These are phyloP conservation scores for Aspergillus arachidicola DNA, from an alignment of 2,329 filamentous ascomycete species.

Conservation along the genomic window DNA sequence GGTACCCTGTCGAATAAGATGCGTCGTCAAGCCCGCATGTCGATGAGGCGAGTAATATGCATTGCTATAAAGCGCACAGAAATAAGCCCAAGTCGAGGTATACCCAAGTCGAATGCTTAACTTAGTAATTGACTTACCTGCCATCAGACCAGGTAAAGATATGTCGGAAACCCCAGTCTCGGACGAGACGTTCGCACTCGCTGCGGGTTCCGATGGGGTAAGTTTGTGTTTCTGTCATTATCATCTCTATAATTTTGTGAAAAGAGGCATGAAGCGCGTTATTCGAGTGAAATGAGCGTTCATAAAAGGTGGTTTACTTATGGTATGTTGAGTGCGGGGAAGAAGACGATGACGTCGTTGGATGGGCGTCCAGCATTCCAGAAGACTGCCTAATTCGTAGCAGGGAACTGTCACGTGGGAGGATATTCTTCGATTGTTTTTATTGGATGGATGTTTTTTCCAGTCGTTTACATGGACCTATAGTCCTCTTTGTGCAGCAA, in stretches of 20 bases:
- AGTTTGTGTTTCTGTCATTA: conserved; percentile 30
- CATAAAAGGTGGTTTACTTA: background rate
- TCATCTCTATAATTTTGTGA: background rate
- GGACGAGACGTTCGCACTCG: conserved; percentile 58
- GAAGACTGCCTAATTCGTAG: background rate
- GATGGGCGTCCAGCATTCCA: background rate
- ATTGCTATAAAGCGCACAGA: conserved; percentile 45
- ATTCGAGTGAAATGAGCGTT: too few species aligned
- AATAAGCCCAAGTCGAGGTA: background rate
- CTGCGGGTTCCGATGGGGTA: conserved; percentile 38
- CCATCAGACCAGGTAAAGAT: conserved; percentile 66
- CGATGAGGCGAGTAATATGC: conserved; percentile 63
- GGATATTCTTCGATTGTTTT: background rate
- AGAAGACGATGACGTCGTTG: background rate
- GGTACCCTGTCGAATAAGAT: conserved; percentile 60
- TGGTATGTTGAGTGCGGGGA: background rate
- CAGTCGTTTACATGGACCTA: too few species aligned
- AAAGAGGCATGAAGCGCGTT: too few species aligned
- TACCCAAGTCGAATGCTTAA: too few species aligned
- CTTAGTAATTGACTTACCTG: conserved; percentile 46
- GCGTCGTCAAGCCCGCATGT: conserved; percentile 59
- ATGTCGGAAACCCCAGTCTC: conserved; percentile 60
- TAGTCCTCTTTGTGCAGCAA: too few species aligned
- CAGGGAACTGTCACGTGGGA: background rate
- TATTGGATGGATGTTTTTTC: background rate